These are phyloP conservation scores for Dichotomopilus funicola DNA, from an alignment of 2,329 filamentous ascomycete species.

Conservation along the genomic window DNA sequence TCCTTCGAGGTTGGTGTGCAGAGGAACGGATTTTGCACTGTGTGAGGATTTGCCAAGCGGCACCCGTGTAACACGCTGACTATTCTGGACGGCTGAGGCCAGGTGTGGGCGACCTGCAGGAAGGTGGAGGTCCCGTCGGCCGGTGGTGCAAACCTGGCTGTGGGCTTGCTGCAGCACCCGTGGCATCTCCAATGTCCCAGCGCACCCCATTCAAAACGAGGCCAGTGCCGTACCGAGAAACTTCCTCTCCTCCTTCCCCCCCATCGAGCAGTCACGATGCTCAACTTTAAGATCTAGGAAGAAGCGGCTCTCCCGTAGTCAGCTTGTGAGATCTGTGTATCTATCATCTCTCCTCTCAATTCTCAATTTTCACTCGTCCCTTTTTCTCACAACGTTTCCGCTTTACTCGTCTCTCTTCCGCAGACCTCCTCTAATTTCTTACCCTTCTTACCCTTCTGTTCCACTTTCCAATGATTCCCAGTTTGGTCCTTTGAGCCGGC, in stretches of 20 bases:
- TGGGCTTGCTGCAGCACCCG: slow-evolving; percentile 5
- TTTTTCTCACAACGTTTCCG: not conserved
- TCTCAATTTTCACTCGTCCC: slow-evolving; percentile 8
- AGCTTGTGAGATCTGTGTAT: slow-evolving; percentile 39
- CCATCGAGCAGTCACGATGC: slow-evolving; percentile 49
- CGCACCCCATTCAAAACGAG: slow-evolving; percentile 31
- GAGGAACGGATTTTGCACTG: not conserved
- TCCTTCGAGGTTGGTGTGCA: no score
- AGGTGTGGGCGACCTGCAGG: slow-evolving; percentile 9
- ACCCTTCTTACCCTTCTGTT: slow-evolving; percentile 10
- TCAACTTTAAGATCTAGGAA: slow-evolving; percentile 47
- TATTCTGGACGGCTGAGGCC: slow-evolving; percentile 9
- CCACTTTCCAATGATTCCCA: slow-evolving; percentile 17
- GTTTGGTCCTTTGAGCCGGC: slow-evolving; percentile 23
- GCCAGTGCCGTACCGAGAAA: slow-evolving; percentile 23
- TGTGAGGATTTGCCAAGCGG: slow-evolving; percentile 1
- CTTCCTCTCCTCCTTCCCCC: slow-evolving; percentile 27
- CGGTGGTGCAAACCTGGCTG: slow-evolving; percentile 5
- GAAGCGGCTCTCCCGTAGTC: slow-evolving; percentile 50
- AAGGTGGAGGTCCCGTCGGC: slow-evolving; percentile 14
- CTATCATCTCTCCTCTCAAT: slow-evolving; percentile 19
- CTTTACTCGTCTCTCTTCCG: slow-evolving; percentile 5
- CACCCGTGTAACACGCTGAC: slow-evolving; percentile 4
- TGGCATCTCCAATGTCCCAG: slow-evolving; percentile 11
- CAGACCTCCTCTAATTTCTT: slow-evolving; percentile 2